phyloP scores from a whole-genome alignment of 2,329 filamentous ascomycete species.

The Penicillium sp. region DNA sequence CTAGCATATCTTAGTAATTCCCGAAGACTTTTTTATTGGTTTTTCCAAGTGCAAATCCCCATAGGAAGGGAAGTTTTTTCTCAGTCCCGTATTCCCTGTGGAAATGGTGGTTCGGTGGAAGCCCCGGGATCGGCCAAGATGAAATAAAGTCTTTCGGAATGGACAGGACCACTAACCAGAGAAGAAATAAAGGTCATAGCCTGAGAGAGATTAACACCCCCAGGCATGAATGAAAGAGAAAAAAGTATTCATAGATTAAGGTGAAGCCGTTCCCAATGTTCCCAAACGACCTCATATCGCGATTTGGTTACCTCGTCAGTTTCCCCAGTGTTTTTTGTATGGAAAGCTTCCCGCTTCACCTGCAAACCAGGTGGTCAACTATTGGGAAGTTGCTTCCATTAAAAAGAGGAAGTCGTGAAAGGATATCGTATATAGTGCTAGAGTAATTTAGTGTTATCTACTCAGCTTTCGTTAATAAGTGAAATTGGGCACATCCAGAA shows the following conservation, averaged over 20 bases:
- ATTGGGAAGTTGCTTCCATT: background rate
- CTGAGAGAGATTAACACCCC: too few species aligned
- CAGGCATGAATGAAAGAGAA: background rate
- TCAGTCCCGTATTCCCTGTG: background rate
- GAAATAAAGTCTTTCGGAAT: slow-evolving; percentile 6
- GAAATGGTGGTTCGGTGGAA: background rate
- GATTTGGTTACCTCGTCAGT: background rate
- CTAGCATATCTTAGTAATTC: background rate
- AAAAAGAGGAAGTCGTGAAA: background rate
- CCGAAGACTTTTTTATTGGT: background rate
- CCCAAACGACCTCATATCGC: background rate
- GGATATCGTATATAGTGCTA: background rate
- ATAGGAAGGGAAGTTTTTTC: background rate
- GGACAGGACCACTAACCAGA: slow-evolving; percentile 4
- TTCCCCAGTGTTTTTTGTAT: background rate
- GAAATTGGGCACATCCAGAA: background rate
- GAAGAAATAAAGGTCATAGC: background rate
- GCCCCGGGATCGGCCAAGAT: slow-evolving; percentile 17
- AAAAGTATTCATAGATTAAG: background rate
- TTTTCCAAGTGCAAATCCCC: background rate
- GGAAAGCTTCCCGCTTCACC: background rate
- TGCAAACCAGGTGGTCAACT: background rate
- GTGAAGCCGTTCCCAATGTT: background rate
- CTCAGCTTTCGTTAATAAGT: background rate
- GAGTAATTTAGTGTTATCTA: background rate